Conservation (phyloP, 306 rosid species). For the Trichosanthes truncata region DNA sequence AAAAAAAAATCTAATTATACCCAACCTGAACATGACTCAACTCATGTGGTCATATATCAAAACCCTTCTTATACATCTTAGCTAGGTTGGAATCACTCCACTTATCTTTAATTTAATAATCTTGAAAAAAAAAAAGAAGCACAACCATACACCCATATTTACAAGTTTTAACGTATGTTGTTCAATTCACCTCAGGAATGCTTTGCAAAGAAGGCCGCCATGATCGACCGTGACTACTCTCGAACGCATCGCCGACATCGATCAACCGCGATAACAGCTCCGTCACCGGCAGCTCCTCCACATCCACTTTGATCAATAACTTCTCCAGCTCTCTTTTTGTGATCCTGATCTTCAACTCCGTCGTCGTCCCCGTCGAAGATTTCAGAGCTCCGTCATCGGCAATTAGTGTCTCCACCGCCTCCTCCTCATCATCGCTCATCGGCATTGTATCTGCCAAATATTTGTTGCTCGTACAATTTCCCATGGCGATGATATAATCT, state of each 20-base stretch:
- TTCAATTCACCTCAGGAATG: background rate
- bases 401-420: background rate
- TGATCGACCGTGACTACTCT: background rate
- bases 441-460: background rate
- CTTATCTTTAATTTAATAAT: no score
- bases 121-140: no score
- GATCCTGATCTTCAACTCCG: background rate
- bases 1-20: no score
- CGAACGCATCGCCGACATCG: background rate
- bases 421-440: background rate
- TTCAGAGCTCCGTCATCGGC: background rate
- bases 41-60: background rate
- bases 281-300: background rate
- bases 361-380: background rate
- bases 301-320: background rate
- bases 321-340: slow-evolving; percentile 7
- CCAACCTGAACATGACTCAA: no score
- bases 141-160: background rate
- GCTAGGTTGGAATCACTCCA: no score
- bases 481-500: background rate
- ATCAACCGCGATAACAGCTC: background rate
- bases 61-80: no score
- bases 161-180: background rate
- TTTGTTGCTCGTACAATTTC: background rate
- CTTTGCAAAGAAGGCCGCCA: slow-evolving; percentile 5